Evolutionary conservation across 257 asterid species (phyloP).

Genomic region (Nicotiana tabacum): DNA sequence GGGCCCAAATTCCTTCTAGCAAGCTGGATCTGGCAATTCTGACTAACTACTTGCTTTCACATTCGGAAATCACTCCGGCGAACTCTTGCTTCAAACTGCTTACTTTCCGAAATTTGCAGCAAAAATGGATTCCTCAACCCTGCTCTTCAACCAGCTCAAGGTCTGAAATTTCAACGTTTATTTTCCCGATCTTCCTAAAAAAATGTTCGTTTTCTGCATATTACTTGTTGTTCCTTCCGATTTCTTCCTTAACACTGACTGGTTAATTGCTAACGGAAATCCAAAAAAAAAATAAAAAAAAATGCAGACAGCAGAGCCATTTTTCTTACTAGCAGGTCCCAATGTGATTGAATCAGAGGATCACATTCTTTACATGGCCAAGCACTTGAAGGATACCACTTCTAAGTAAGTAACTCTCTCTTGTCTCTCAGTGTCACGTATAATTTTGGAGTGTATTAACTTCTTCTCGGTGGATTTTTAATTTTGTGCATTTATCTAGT

Average conservation of each 20-base stretch:
- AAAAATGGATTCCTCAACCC: conserved; percentile 54
- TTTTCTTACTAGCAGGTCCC: conserved; percentile 86
- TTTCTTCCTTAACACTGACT: background rate
- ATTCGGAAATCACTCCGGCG: background rate
- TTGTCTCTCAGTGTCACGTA: background rate
- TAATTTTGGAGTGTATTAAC: background rate
- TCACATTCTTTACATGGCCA: conserved; percentile 75
- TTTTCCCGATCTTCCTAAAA: background rate
- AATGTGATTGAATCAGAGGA: conserved; percentile 93
- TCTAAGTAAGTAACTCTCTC: conserved; percentile 31
- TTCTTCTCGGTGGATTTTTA: background rate
- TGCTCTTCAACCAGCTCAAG: conserved; percentile 80
- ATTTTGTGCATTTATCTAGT: background rate
- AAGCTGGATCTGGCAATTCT: background rate
- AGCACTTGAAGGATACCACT: conserved; percentile 52
- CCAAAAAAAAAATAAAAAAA: background rate
- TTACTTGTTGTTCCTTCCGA: background rate
- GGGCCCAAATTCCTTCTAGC: background rate
- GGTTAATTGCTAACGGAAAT: background rate
- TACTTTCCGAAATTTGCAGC: background rate
- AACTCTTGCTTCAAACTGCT: background rate
- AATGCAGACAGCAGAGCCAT: conserved; percentile 67
- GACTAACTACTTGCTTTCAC: background rate
- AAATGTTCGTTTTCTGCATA: background rate
- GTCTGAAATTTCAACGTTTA: conserved; percentile 19